Base-by-base conservation (phyloP, 2,329 filamentous ascomycete species). In the Fusarium drepaniforme region DNA sequence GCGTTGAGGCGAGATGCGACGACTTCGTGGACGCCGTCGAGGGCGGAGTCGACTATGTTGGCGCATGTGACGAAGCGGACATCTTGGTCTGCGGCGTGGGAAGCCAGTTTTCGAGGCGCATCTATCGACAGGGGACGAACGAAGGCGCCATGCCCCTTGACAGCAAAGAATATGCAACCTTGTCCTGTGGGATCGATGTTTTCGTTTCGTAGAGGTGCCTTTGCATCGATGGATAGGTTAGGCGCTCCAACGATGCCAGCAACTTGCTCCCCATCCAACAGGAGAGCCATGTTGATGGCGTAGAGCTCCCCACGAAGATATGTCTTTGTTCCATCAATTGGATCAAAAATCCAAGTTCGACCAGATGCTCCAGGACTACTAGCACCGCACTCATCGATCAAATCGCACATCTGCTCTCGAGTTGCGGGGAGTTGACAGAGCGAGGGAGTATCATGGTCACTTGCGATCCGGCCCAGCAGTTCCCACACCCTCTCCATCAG, bases 281-380 rank as follows among this genome's bases (percentile, higher is more conserved):
- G 78, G 4, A 91, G 83, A 3, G 84, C 88, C 21, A 90, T 83
- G 68, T 91, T 91, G 80, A 90, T 88, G 66, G 88, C 89, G 73
- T 90, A 91, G 57, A 89, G 85, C 74, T 89, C 82, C 8, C 87
- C 86, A 13, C 83, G 81, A 11, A 91, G 82, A 64, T 89, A 91
- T 1, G 88, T 90, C 81, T 88, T 87, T 3, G 89, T 91, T 9
- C 89, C 89, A 72, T 91, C 89, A 35, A 91, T 90, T 1, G 89
- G 89, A 75, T 91, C 89, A 75, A 91, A 90, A 0, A 91, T 85
- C 89, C 89, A 91, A 11, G 86, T 85, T 16, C 88, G 80, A 9
- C 85, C 86, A 3, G 78, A 74, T 11, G 72, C 78, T 8, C 78
- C 81, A 6, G 84, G 86, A 18, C 78, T 79, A 28, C 84, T 84